Conservation (phyloP, 495 filamentous ascomycete species). For the Beverwykella pulmonaria region DNA sequence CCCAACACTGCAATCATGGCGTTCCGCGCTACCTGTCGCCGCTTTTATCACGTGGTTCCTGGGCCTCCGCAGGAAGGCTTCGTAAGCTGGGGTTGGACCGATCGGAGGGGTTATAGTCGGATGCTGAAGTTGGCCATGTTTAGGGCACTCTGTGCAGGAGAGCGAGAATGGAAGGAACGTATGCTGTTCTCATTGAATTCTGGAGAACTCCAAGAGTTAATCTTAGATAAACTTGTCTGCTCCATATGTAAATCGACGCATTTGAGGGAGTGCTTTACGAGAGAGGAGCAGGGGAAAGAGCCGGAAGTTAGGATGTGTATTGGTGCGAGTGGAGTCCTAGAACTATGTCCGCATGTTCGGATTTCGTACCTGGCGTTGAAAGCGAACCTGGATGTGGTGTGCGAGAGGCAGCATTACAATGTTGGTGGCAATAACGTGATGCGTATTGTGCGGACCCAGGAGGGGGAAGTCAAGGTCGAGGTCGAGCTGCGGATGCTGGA, state of each 20-base stretch:
- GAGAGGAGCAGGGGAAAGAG: conserved; percentile 1
- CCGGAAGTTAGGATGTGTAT: conserved; percentile 16
- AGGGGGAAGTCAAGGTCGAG: not conserved
- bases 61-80: not conserved
- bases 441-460: not conserved
- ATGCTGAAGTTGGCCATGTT: not conserved
- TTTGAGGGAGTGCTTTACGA: not conserved
- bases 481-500: not conserved
- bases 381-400: not conserved
- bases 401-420: not conserved
- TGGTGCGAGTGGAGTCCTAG: conserved; percentile 3
- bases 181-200: not conserved
- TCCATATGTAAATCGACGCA: not conserved
- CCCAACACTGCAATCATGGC: not conserved
- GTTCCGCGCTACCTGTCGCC: conserved; percentile 13
- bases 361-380: not conserved
- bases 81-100: not conserved
- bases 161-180: not conserved
- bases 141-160: not conserved
- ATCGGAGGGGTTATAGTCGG: conserved; percentile 12
- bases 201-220: not conserved
- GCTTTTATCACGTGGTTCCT: conserved; percentile 3
- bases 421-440: not conserved
- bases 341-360: conserved; percentile 11
- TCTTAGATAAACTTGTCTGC: conserved; percentile 1